Evolutionary conservation across 2,329 filamentous ascomycete genomes (phyloP).

Genomic region (Samsoniella hepiali): DNA sequence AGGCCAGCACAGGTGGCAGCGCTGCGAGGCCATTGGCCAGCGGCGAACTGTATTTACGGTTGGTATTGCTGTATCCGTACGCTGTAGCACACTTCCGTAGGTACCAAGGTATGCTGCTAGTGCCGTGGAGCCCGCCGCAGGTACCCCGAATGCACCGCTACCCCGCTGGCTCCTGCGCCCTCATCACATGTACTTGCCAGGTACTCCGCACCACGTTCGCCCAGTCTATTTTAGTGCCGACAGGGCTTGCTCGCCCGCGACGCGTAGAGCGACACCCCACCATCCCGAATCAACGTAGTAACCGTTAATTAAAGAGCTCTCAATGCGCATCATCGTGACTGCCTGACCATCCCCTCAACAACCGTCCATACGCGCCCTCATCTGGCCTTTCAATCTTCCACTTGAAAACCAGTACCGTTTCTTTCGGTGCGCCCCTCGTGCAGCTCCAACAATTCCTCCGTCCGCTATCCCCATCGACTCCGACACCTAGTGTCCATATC

Average conservation of each 20-base stretch:
- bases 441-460: no score
- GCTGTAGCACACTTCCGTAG: no score
- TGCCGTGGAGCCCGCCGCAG: not conserved
- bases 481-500: constrained; percentile 1
- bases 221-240: not conserved
- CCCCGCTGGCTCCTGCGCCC: not conserved
- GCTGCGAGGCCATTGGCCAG: constrained; percentile 29
- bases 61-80: no score
- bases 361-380: not conserved
- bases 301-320: constrained; percentile 10
- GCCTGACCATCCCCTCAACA: not conserved
- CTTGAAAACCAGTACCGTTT: not conserved
- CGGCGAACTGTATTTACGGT: not conserved
- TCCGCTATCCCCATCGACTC: not conserved
- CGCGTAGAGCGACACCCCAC: constrained; percentile 10
- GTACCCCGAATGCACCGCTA: not conserved
- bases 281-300: constrained; percentile 2
- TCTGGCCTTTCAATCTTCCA: not conserved
- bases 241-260: constrained; percentile 12
- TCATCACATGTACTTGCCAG: constrained; percentile 9
- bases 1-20: constrained; percentile 26
- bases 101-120: no score
- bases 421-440: not conserved
- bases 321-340: not conserved
- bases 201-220: not conserved